Base-by-base conservation (phyloP, 139 green algal species). In the Chlamydomonas sp. region DNA sequence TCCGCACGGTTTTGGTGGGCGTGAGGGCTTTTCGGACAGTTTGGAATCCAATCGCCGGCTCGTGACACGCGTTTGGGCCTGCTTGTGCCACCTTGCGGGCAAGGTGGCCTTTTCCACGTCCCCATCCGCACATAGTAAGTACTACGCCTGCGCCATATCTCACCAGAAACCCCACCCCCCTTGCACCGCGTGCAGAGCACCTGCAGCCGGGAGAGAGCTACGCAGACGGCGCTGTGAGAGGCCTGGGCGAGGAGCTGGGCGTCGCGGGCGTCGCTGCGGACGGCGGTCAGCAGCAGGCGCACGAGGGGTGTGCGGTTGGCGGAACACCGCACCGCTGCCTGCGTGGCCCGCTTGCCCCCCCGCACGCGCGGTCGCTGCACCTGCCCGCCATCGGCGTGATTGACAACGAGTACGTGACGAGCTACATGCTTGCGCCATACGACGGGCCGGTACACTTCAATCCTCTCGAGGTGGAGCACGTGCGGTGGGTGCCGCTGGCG, bases 171-270 rank as follows among this genome's bases (percentile, higher is more conserved):
- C 29, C 22, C 22, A 35, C 20, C 54, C 22, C 54, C 54, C n/a
- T 33, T 28, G 22, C 54, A 63, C 6, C 29, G 54, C 13, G 5
- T 26, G 58, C 31, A 22, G 58, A 66, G 31, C 58, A 66, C 30
- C 58, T 66, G 10, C 22, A 5, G 6, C 30, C 58, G 38, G 58
- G 58, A 38, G 58, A 66, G 30, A 38, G 58, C 13, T 66, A 33
- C 22, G 29, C 4, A 3, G 29, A 39, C 3, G 58, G 8, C 24
- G 58, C 26, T 13, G 4, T 39, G 6, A 10, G 58, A 24, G 58
- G 58, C 58, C 58, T 66, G 30, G 8, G 26, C 4, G 58, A 66
- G 26, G 58, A 66, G 58, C 30, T 66, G 26, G 58, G 58, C 20
- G n/a, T 62, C 10, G 13, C 39, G 39, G 39, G 10, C 13, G 39